A percentile compares a stretch with the other conserved stretches of the same genome.
Conservation (phyloP, 106 monocot species). For the Cymbidium sinense region DNA sequence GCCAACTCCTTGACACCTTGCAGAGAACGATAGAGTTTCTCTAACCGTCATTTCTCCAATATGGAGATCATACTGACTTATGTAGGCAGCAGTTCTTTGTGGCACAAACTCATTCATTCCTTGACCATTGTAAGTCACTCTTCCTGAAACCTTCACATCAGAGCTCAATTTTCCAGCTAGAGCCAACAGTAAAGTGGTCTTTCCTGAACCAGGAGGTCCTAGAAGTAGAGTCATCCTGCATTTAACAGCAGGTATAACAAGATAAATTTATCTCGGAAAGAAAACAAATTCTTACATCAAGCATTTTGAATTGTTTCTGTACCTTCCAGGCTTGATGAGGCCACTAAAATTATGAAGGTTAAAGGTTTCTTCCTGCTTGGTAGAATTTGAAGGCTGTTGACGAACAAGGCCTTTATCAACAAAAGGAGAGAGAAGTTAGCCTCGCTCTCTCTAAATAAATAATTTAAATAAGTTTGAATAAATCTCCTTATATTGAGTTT, state of each 20-base stretch:
- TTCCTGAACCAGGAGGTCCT: conserved; percentile 61
- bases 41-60: conserved; percentile 5
- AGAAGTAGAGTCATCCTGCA: conserved; percentile 56
- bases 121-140: conserved; percentile 4
- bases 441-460: background rate
- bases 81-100: conserved; percentile 4
- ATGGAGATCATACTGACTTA: conserved; percentile 6
- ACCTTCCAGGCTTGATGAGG: conserved; percentile 44
- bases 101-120: conserved; percentile 5
- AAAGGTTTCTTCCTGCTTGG: conserved; percentile 36
- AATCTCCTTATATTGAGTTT: background rate
- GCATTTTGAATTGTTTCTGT: background rate
- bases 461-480: background rate
- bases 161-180: conserved; percentile 39
- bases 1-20: conserved; percentile 12
- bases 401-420: conserved; percentile 10
- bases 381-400: conserved; percentile 28
- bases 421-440: background rate
- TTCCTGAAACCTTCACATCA: conserved; percentile 23
- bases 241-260: background rate
- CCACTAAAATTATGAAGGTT: conserved; percentile 38
- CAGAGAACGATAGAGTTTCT: conserved; percentile 3
- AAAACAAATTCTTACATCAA: background rate
- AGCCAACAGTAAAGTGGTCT: conserved; percentile 43
- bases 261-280: too few relatives aligned